Conservation (phyloP, 2,329 filamentous ascomycete species). For the Talaromyces funiculosus region DNA sequence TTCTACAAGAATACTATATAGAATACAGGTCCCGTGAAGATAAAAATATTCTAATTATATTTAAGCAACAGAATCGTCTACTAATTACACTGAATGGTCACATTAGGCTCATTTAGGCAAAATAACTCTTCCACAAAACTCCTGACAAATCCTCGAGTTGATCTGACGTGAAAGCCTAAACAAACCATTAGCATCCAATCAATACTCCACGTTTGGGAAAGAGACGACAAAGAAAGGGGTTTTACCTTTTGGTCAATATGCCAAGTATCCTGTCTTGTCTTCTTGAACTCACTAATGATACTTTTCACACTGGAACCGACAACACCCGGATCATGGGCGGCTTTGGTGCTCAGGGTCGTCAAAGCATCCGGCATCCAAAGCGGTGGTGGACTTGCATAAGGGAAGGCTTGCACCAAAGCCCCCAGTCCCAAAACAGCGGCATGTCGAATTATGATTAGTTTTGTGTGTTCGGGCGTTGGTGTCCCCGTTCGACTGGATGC, state of each 20-base stretch:
- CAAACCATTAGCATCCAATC: conserved; percentile 12
- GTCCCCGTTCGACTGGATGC: conserved; percentile 43
- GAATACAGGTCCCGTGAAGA: neutral
- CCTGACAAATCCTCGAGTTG: conserved; percentile 93
- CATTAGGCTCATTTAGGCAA: conserved; percentile 55
- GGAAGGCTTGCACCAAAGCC: conserved; percentile 89
- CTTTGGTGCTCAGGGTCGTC: conserved; percentile 74
- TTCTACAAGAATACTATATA: no score
- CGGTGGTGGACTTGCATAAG: conserved; percentile 88
- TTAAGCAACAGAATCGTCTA: neutral
- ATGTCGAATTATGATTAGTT: conserved; percentile 74
- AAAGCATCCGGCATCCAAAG: conserved; percentile 90
- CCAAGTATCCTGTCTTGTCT: conserved; percentile 98
- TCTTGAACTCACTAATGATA: conserved; percentile 96
- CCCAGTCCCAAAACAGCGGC: conserved; percentile 89
- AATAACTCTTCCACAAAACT: conserved; percentile 99
- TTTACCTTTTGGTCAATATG: conserved; percentile 93
- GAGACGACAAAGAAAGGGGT: conserved; percentile 14
- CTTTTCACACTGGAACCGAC: conserved; percentile 94
- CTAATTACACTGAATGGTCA: neutral
- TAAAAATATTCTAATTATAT: neutral
- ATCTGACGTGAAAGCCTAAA: conserved; percentile 76
- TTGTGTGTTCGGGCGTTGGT: conserved; percentile 54
- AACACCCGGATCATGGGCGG: conserved; percentile 81
- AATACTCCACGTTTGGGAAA: neutral